Percentiles rank a stretch among this genome's conserved stretches.
These are phyloP conservation scores for Alternaria hordeiaustralica DNA, from an alignment of 2,329 filamentous ascomycete genomes.

Conservation along the genomic window DNA sequence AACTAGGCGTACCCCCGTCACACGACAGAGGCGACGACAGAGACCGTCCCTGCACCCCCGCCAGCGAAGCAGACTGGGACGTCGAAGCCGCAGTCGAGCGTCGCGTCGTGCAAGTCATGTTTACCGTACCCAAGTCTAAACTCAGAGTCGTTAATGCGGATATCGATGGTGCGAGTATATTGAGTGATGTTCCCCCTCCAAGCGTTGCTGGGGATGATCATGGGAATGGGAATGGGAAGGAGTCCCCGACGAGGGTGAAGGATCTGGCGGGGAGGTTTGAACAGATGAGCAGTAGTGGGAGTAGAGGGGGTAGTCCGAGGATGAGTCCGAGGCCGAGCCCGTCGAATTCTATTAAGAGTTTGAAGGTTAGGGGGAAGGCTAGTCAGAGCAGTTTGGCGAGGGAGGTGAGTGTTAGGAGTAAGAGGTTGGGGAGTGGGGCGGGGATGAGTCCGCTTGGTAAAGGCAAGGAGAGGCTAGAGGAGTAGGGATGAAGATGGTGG, in stretches of 20 bases:
- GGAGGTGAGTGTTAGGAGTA: constrained; percentile 5
- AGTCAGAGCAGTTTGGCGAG: constrained; percentile 21
- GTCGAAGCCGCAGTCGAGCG: constrained; percentile 56
- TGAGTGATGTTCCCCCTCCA: constrained; percentile 28
- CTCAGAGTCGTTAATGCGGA: constrained; percentile 82
- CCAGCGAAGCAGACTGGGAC: constrained; percentile 58
- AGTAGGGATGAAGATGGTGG: no score
- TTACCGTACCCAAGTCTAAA: constrained; percentile 87
- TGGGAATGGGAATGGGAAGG: not conserved
- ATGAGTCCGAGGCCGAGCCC: constrained; percentile 26
- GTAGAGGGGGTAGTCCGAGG: not conserved
- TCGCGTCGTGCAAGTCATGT: constrained; percentile 70
- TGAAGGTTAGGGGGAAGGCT: constrained; percentile 32
- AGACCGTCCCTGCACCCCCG: constrained; percentile 37
- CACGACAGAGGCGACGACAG: not conserved
- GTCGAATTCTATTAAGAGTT: constrained; percentile 27
- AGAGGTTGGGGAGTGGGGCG: not conserved
- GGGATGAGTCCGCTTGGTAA: constrained; percentile 3
- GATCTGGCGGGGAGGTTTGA: constrained; percentile 41
- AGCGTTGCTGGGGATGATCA: constrained; percentile 12
- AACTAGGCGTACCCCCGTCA: constrained; percentile 24
- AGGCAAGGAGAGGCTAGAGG: not conserved
- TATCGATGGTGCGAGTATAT: constrained; percentile 35
- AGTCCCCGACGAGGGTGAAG: constrained; percentile 33
- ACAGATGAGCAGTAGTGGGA: constrained; percentile 19